phyloP scores from a whole-genome alignment of 2,329 filamentous ascomycete genomes.

The Akanthomyces lecanii region DNA sequence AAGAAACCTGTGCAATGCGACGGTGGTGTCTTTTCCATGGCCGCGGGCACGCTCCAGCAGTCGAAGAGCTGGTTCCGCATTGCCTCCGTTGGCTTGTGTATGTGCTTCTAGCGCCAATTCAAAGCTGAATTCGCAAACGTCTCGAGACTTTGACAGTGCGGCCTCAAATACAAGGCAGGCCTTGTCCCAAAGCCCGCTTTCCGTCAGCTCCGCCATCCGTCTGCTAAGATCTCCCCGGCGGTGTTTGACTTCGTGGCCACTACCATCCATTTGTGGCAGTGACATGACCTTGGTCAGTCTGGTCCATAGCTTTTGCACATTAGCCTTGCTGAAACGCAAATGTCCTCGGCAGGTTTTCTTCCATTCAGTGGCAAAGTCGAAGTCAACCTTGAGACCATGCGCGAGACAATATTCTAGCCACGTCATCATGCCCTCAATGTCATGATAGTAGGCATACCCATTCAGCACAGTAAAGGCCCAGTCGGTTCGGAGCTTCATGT shows the following conservation, averaged over 20 bases:
- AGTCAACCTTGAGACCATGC: slow-evolving; percentile 27
- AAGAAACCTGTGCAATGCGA: neutral
- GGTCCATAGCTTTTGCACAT: neutral
- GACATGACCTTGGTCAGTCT: neutral
- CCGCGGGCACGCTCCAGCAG: neutral
- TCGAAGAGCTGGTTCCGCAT: neutral
- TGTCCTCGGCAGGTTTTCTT: slow-evolving; percentile 7
- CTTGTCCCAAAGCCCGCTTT: neutral
- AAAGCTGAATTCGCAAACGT: neutral
- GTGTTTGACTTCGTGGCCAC: neutral
- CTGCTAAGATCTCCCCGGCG: neutral
- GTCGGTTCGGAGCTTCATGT: slow-evolving; percentile 26
- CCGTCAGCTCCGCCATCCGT: neutral
- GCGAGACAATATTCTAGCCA: slow-evolving; percentile 33
- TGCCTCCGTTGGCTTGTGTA: neutral
- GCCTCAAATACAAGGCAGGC: slow-evolving; percentile 5
- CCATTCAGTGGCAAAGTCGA: slow-evolving; percentile 28
- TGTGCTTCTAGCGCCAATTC: neutral
- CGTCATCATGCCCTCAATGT: slow-evolving; percentile 25
- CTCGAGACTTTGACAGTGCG: neutral
- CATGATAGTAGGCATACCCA: slow-evolving; percentile 27
- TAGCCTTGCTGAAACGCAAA: slow-evolving; percentile 7
- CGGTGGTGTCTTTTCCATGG: neutral
- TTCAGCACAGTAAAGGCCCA: slow-evolving; percentile 31
- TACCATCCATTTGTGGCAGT: neutral